Base-by-base conservation (phyloP, 768 basidiomycete species). In the Russula vinacea region DNA sequence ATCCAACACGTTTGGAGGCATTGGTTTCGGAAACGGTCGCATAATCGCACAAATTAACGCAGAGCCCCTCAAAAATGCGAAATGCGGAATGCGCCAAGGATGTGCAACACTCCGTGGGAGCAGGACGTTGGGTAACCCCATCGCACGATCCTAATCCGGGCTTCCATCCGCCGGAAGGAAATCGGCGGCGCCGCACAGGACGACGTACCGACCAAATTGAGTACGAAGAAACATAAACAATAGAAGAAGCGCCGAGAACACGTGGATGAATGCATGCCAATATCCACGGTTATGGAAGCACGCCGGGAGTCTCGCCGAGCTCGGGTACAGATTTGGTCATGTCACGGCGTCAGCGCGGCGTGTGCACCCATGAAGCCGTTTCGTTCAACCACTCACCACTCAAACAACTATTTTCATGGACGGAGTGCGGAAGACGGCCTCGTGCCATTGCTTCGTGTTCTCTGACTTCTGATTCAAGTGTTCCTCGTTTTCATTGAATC, bases 11-110 rank as follows among this genome's bases (percentile, higher is more conserved):
- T 60, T 54, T 11, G 40, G 58, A 33, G 50, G 52, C 40, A 40
- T 59, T 54, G 57, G 56, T 63, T 53, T 58, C 56, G 51, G 24
- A 64, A 61, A 47, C 62, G 42, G 53, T 55, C 47, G 54, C 9
- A 44, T 8, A 44, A 56, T 65, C 37, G 47, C 45, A 51, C 35
- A 51, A 26, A 63, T 19, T 13, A 19, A 26, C 33, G 9, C 24
- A 35, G 19, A 22, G 24, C 45, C 53, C 53, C 22, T 29, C 7
- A n/a, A 42, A 26, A 40, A 53, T 57, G 50, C 49, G 32, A 33
- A 54, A 10, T 16, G 29, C 53, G 22, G 32, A 29, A 29, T 29
- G 29, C n/a, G n/a, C 29, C 50, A 17, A 35, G 53, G 24, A 22
- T 29, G 29, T 29, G 40, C 29, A 22, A 55, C 26, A 39, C 54